Evolutionary conservation across 2,329 filamentous ascomycete species (phyloP), one percentile per base, ranked within the genome.

Genomic region (Chaetomiaceae sp.): DNA sequence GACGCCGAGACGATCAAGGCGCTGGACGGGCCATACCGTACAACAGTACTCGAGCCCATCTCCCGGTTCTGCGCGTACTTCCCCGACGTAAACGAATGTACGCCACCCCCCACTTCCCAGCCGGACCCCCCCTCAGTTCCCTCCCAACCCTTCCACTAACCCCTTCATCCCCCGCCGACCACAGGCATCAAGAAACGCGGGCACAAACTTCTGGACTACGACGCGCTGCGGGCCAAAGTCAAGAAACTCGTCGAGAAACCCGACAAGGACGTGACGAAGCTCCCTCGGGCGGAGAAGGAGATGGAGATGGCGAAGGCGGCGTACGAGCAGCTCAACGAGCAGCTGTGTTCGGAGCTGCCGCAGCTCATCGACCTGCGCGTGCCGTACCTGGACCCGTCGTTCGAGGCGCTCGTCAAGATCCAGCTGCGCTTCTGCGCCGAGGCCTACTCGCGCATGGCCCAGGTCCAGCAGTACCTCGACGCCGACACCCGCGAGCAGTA

Each of bases 1-100:
- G 94, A 98, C 65, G 86, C 93, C 43, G 94, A 98, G 68, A 98
- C 93, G 1, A 96, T 98, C 69, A 98, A 98, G 68, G 93, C 93
- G 6, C 75, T 98, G 54, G 93, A 98, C 68, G 93, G 93, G 3
- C 94, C 93, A 38, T 98, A 96, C 70, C 80, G 87, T 9, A 86
- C 86, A 35, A 97, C 93, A 6, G 93, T 98, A 22, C 78, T 98
- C 38, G 93, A 98, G 59, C 93, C 93, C 34, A 98, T 98, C 65
- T 84, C 84, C 54, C 81, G 90, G 55, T 98, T 97, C 73, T 97
- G 91, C 72, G 88, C 88, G 57, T 98, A 98, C 72, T 98, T 98
- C 68, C 91, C 93, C 27, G 93, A 98, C 66, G 90, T 98, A 63
- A 98, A 98, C 69, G 89, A 96, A 72, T 96, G 91, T 84, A 70